A percentile compares a stretch with the other conserved stretches of the same genome.
These are phyloP conservation scores for Cyathus striatus DNA, from an alignment of 768 basidiomycete genomes.

Conservation along the genomic window DNA sequence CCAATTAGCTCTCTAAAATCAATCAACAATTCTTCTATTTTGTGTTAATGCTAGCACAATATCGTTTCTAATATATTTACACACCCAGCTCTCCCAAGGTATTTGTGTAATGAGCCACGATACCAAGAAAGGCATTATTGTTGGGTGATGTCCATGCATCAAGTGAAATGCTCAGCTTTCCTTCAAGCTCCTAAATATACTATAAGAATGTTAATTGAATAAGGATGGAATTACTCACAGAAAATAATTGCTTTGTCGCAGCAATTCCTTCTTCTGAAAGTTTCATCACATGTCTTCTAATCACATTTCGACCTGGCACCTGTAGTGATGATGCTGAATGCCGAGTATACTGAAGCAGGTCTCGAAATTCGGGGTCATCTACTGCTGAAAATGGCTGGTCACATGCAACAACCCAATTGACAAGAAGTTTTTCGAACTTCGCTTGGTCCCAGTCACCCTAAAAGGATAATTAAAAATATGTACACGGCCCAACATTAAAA, in stretches of 20 bases:
- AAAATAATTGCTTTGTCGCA: slow-evolving; percentile 9
- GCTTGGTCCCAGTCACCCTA: slow-evolving; percentile 5
- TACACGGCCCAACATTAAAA: neutral
- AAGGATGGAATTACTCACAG: slow-evolving; percentile 3
- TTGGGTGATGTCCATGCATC: slow-evolving; percentile 26
- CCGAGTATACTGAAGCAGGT: neutral
- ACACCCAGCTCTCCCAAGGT: slow-evolving; percentile 18
- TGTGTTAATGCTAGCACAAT: neutral
- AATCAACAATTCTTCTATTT: slow-evolving; percentile 26
- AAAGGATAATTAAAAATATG: neutral
- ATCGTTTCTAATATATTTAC: no score
- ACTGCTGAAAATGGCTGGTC: slow-evolving; percentile 5
- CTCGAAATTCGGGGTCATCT: slow-evolving; percentile 1
- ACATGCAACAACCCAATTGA: slow-evolving; percentile 3
- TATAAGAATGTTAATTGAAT: neutral
- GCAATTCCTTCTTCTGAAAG: slow-evolving; percentile 12
- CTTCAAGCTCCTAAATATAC: slow-evolving; percentile 4
- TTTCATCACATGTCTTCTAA: slow-evolving; percentile 3
- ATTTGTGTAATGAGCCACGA: slow-evolving; percentile 21
- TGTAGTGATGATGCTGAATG: neutral
- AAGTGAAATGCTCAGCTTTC: slow-evolving; percentile 15
- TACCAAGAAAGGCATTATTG: slow-evolving; percentile 20
- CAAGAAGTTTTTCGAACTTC: neutral
- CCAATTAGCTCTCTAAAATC: slow-evolving; percentile 28
- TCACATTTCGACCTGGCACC: neutral